Evolutionary conservation across 1,284 basidiomycete species (phyloP), one percentile per base, ranked within the genome.

Genomic region (Somion occarium): DNA sequence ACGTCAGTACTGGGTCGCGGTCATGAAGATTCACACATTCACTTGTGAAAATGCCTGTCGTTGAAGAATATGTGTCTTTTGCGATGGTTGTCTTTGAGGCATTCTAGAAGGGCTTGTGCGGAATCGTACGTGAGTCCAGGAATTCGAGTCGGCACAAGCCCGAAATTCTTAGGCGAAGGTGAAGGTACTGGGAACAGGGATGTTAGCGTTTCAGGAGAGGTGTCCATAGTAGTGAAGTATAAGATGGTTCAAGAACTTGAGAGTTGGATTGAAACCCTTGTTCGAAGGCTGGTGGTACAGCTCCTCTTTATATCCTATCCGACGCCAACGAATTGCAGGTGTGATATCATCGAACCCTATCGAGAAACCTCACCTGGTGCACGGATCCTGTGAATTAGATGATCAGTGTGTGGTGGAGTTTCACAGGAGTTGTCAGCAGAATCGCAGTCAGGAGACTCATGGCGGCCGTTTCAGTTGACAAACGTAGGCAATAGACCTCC

Each of bases 1-100:
- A 34, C 15, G 30, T 34, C 15, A 34, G 7, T 34, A 7, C 30
- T 15, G 15, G 30, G 7, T 7, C 30, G 30, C 5, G 20, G 11
- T 25, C 15, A 46, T 19, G 22, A 20, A 48, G 26, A 30, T 30
- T 42, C 7, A 11, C 7, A 12, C 4, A 56, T 61, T 20, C 49
- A 71, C 69, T 82, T 84, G 66, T 83, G 81, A 57, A 77, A 83
- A 0, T 70, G 66, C 50, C 62, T 67, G 20, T 78, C 71, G 49
- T 82, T 82, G 65, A 82, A 81, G 61, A 80, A 84, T 19, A 75
- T 70, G 57, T 85, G 80, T 69, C 73, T 74, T 19, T 71, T 71
- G 34, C 73, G 66, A 53, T 80, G 75, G 55, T 85, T 82, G 45
- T 80, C 72, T 37, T 73, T 73, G 47, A 85, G 67, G 0, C 74